Evolutionary conservation across 2,329 filamentous ascomycete species (phyloP).

Genomic region (Fusarium incarnatum): DNA sequence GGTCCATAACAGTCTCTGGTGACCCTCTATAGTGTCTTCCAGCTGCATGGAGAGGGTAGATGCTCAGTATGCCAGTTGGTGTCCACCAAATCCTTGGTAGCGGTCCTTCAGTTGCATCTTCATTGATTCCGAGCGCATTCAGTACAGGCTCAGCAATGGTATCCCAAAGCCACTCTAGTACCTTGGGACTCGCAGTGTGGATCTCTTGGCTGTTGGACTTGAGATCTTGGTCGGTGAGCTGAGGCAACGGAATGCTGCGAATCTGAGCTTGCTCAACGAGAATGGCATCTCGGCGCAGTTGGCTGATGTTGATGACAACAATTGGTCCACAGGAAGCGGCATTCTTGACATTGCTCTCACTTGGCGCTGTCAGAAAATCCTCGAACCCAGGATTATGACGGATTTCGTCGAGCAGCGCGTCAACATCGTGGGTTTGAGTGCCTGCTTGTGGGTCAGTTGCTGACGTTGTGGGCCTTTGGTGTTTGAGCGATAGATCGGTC

Average conservation of each 20-base stretch:
- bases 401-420: not conserved
- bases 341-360: accelerated
- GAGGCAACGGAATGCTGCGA: not conserved
- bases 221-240: not conserved
- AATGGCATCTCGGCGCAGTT: not conserved
- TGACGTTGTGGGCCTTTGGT: not conserved
- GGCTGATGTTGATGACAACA: not conserved
- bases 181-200: not conserved
- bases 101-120: accelerated
- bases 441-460: not conserved
- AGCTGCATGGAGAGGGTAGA: too few species aligned
- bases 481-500: not conserved
- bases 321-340: accelerated
- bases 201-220: not conserved
- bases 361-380: not conserved
- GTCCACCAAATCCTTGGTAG: too few species aligned
- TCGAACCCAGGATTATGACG: not conserved
- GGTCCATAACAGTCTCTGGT: too few species aligned
- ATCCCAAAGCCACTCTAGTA: not conserved
- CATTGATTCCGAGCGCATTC: not conserved
- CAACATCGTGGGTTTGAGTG: not conserved
- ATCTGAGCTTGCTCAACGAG: not conserved
- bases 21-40: too few species aligned
- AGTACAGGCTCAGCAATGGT: not conserved
- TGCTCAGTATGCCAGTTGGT: too few species aligned